Conservation (phyloP, 2,329 filamentous ascomycete species). For the Mycosphaerella arachidis region DNA sequence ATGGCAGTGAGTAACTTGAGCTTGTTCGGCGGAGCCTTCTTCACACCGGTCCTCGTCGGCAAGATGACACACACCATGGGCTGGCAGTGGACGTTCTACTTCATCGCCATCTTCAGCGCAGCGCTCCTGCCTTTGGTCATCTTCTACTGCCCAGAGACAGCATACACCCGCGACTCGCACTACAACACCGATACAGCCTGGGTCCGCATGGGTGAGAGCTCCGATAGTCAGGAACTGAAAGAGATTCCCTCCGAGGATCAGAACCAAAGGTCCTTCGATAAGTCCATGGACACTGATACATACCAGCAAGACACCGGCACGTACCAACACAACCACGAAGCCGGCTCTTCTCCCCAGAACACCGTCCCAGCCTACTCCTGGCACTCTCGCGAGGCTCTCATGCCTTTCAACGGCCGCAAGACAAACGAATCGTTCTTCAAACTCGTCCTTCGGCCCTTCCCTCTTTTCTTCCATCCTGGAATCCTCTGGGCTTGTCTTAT, state of each 20-base stretch:
- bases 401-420: conserved; percentile 74
- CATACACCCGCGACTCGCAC: conserved; percentile 61
- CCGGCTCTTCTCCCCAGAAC: conserved; percentile 5
- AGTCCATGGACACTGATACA: background rate
- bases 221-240: conserved; percentile 7
- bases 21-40: conserved; percentile 67
- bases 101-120: conserved; percentile 78
- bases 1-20: conserved; percentile 77
- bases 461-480: conserved; percentile 76
- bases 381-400: conserved; percentile 17
- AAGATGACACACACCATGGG: conserved; percentile 72
- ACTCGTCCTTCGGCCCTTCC: conserved; percentile 67
- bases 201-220: conserved; percentile 2
- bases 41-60: conserved; percentile 85
- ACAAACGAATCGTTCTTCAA: conserved; percentile 67
- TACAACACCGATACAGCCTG: conserved; percentile 65
- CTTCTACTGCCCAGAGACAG: conserved; percentile 80
- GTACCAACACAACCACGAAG: conserved; percentile 10
- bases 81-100: conserved; percentile 87
- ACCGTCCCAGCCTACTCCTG: conserved; percentile 14
- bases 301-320: background rate
- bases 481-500: conserved; percentile 78
- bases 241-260: background rate
- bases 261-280: background rate
- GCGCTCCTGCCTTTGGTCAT: conserved; percentile 66